Base-by-base conservation (phyloP, 129 eudicot genomes). In the Saussurea involucrata region DNA sequence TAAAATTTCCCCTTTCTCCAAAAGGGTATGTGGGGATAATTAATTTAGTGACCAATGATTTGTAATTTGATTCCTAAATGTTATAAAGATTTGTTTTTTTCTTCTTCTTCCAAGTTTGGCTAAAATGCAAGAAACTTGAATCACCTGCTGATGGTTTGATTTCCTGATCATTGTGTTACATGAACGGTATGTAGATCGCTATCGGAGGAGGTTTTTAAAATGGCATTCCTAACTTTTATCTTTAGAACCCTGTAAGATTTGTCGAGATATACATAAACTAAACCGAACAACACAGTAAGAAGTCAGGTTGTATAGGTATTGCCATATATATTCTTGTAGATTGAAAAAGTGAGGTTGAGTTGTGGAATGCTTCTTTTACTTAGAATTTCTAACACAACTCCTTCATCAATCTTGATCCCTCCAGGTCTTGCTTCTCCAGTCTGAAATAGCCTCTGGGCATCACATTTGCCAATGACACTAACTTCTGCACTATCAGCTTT, bases 341-440 rank as follows among this genome's bases (percentile, higher is more conserved):
- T 81, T 28, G 88, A 84, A 77, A 89, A 87, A 63, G 91, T 77
- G 42, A 89, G 82, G 22, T 81, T 87, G 79, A 86, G 86, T 74
- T 92, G 96, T 42, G 91, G 69, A 76, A 89, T 84, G 83, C 97
- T 87, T 67, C 97, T 86, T 86, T 92, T 92, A 69, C 93, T 89
- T 11, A 92, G 74, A 5, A 92, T 89, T 82, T 92, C 97, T 11
- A 92, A 88, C 71, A 89, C 88, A 33, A 92, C 88, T 71, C 91
- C 89, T 70, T 92, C 91, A 80, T 89, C 89, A 67, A 89, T 73
- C 11, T 73, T 71, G 71, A 73, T 57, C 25, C 82, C 78, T 24
- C 91, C 88, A 71, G 69, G 24, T 67, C 76, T 78, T 78, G 90
- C 92, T 77, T 89, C 91, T 28, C 97, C 92, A 58, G 92, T 87